Evolutionary conservation across 148 eudicot species (phyloP), one percentile per base, ranked within the genome.

Genomic region (Pouteria glomerata): DNA sequence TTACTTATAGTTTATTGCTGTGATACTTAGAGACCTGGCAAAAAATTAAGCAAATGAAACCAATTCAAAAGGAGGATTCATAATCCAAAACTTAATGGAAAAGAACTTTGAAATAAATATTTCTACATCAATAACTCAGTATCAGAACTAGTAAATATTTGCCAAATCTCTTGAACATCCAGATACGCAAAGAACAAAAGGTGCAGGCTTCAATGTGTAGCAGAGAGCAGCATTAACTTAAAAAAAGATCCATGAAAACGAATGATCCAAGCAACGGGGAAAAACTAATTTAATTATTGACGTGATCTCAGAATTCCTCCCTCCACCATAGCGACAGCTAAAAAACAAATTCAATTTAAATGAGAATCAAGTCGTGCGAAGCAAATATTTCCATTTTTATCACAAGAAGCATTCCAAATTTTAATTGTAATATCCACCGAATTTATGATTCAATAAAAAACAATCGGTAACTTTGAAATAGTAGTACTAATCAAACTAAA

Each of bases 1-100:
- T 39, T 41, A 24, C 74, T 47, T 27, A 8, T 13, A 57, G 57
- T 29, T 27, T 19, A 2, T 23, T 59, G 39, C 45, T 13, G 53
- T 24, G 47, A 47, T 44, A 48, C 66, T 55, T 19, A 60, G 60
- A 45, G 30, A 34, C 69, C 69, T 27, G 26, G 55, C 69, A 45
- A 21, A 3, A 65, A 63, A 23, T 23, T 27, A 41, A 65, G 4
- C 7, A 65, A 29, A n/a, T 53, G 29, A 16, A 65, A 31, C 27
- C 69, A 27, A 45, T 45, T 45, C n/a, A 65, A 15, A 44, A 29
- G 45, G n/a, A 8, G 6, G 14, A 16, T 29, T 3, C 31, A 65
- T 44, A 18, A 44, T 24, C 29, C 57, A 53, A 21, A 53, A 53
- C 29, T 24, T 53, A 11, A 65, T 23, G 23, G n/a, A 5, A 35